phyloP scores from a whole-genome alignment of 2,329 filamentous ascomycete species.

The Talaromyces sp. region DNA sequence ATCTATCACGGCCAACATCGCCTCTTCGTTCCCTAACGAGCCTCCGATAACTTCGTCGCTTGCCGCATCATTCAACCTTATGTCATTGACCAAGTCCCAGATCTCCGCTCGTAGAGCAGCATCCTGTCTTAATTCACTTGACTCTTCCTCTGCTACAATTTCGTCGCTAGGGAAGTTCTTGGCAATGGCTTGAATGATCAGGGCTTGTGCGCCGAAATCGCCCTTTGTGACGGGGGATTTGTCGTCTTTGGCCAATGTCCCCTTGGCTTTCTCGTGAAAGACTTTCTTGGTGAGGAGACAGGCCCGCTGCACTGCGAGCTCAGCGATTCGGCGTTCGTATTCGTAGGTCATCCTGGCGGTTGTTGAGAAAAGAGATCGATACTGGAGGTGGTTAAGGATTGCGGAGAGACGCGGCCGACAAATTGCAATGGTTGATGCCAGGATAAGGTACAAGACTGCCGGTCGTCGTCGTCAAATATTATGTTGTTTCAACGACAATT shows the following conservation, averaged over 20 bases:
- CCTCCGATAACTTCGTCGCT: constrained; percentile 68
- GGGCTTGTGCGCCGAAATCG: constrained; percentile 94
- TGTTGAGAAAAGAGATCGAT: constrained; percentile 24
- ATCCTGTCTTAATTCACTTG: constrained; percentile 71
- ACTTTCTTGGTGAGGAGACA: constrained; percentile 71
- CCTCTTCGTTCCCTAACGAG: constrained; percentile 60
- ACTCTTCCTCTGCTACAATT: constrained; percentile 94
- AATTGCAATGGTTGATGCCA: constrained; percentile 42
- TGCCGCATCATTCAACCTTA: constrained; percentile 62
- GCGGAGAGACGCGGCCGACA: constrained; percentile 40
- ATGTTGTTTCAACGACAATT: not conserved
- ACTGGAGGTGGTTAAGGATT: constrained; percentile 30
- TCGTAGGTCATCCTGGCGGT: constrained; percentile 55
- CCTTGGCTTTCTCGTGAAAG: constrained; percentile 86
- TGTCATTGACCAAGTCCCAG: constrained; percentile 75
- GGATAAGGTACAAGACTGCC: constrained; percentile 26
- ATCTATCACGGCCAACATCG: constrained; percentile 58
- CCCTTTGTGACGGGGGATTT: constrained; percentile 95
- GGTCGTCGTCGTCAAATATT: not conserved
- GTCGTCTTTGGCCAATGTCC: constrained; percentile 90
- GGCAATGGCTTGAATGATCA: constrained; percentile 87
- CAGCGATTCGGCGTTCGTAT: constrained; percentile 75
- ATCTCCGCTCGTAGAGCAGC: constrained; percentile 67
- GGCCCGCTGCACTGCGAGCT: constrained; percentile 84
- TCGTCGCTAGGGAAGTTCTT: constrained; percentile 86